phyloP scores from a whole-genome alignment of 208 protist genomes.

The Naegleria lovaniensis region DNA sequence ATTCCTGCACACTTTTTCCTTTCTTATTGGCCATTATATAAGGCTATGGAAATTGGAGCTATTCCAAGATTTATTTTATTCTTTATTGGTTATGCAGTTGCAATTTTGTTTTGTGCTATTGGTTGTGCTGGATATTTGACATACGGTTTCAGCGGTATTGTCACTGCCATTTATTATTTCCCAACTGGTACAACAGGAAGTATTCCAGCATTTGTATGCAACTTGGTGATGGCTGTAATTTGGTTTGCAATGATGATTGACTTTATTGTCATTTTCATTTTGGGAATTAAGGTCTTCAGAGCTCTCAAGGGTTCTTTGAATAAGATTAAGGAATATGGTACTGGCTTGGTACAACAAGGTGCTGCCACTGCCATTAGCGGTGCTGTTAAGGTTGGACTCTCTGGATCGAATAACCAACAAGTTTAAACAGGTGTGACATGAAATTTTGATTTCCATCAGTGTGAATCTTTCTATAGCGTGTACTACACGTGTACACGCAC shows the following conservation, averaged over 20 bases:
- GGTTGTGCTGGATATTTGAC: neutral
- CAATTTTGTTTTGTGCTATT: neutral
- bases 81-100: neutral
- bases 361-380: neutral
- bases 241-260: neutral
- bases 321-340: neutral
- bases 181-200: neutral
- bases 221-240: conserved; percentile 8
- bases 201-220: neutral
- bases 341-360: neutral
- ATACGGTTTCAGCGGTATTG: neutral
- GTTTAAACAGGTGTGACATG: neutral
- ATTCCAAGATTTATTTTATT: conserved; percentile 6
- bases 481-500: too few relatives aligned
- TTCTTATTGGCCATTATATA: conserved; percentile 20
- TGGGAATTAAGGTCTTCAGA: neutral
- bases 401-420: neutral
- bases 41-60: neutral
- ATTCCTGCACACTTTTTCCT: neutral
- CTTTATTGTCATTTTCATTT: neutral
- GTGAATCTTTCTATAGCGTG: too few relatives aligned
- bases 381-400: neutral
- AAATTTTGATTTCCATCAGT: too few relatives aligned
- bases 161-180: conserved; percentile 9
- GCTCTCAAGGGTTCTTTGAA: neutral